A percentile compares a stretch with the other conserved stretches of the same genome.
These are phyloP conservation scores for Kazachstania sp. DNA, from an alignment of 1,139 yeast genomes.

Conservation along the genomic window DNA sequence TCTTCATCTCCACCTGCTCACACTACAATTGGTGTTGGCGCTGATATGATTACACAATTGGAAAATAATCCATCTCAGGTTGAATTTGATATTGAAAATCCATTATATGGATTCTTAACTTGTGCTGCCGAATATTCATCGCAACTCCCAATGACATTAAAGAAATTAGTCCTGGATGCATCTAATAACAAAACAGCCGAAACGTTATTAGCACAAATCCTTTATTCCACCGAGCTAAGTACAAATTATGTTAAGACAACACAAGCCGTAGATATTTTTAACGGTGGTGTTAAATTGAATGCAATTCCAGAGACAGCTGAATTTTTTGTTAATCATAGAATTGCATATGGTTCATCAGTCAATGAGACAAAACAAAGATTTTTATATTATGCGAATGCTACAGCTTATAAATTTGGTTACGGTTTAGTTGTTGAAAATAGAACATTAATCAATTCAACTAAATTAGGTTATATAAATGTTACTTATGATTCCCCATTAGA, in stretches of 20 bases:
- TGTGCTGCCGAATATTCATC: background rate
- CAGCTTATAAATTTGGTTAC: conserved; percentile 31
- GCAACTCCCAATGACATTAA: background rate
- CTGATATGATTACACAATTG: conserved; percentile 42
- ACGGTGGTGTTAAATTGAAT: background rate
- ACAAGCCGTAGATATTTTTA: background rate
- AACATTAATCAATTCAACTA: conserved; percentile 19
- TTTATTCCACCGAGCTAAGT: background rate
- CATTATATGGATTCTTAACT: conserved; percentile 36
- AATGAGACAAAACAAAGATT: background rate
- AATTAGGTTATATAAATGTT: conserved; percentile 35
- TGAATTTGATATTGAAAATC: conserved; percentile 41
- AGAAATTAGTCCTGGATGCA: background rate
- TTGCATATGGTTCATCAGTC: background rate
- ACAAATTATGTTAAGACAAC: background rate
- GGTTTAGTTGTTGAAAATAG: conserved; percentile 35
- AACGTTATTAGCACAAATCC: background rate
- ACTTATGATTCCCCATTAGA: conserved; percentile 35
- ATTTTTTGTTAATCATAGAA: background rate
- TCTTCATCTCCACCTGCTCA: conserved; percentile 66
- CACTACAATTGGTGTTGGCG: conserved; percentile 58
- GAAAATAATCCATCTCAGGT: conserved; percentile 45
- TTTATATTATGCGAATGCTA: background rate
- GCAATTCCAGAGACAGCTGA: background rate
- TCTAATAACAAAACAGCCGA: background rate